Evolutionary conservation across 225 moss, liverwort and hornwort genomes (phyloP), one percentile per base, ranked within the genome.

Genomic region (Lunularia cruciata): DNA sequence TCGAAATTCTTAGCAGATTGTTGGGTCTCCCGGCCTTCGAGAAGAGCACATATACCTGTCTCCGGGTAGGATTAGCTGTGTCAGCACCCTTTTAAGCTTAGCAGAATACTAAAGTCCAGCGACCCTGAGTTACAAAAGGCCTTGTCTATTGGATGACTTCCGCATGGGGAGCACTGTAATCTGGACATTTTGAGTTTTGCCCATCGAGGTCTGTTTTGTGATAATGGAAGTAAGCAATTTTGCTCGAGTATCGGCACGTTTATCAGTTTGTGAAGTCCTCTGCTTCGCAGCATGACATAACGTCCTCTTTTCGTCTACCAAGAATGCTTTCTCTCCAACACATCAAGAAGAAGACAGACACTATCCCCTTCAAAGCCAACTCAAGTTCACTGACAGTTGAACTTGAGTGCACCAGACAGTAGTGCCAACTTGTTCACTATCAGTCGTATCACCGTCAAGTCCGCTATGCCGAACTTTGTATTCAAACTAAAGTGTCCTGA

Each of bases 81-180:
- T 32, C 58, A 46, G 51, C 45, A 75, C 53, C 22, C 60, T 22
- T 59, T 54, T 71, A 67, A 68, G 43, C 68, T 72, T 72, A 68
- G 72, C 46, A n/a, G 54, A 77, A 36, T 47, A 63, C 20, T 23
- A 27, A 18, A 64, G 20, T 63, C 38, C 55, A 38, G 77, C 55
- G 38, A 55, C 38, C 62, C 66, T 54, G 36, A 65, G 68, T 68
- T 47, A 63, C 54, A 54, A 18, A 36, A 0, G 43, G 34, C 77
- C 40, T 38, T 63, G n/a, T 14, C 55, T 23, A 9, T 25, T 40
- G 28, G 47, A 27, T 38, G 39, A 36, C 20, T 51, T 58, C 16
- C 48, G n/a, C 63, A 39, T 0, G 34, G 39, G 33, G 31, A 52
- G 12, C 48, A 39, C 4, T 33, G 65, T 26, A 22, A 14, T 67